Evolutionary conservation across 2,329 filamentous ascomycete species (phyloP), one percentile per base, ranked within the genome.

Genomic region (Pleoardoris graminearum): DNA sequence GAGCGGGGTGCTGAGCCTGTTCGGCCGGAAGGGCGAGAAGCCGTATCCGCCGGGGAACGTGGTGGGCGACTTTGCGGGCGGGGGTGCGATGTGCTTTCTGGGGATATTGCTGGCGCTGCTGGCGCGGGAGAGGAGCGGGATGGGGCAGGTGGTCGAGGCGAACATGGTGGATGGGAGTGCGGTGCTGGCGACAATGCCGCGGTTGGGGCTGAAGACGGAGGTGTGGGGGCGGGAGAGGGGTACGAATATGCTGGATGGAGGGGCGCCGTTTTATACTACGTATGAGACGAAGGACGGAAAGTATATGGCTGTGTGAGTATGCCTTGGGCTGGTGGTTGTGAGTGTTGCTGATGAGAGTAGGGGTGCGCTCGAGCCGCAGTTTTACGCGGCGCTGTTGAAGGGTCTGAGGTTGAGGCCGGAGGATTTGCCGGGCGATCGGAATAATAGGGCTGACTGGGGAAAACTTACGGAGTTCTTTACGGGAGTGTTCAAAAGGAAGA

Each of bases 121-220:
- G 8, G 80, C 85, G 12, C 79, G 91, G 29, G 77, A 80, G 43
- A 76, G 73, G 37, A 85, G 79, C 0, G 90, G 90, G 0, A 56
- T 76, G 2, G 93, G 93, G 0, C 93, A 97, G 75, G 87, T 97
- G 11, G 91, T 97, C 7, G 91, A 97, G 76, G 90, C 90, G 14
- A 97, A 96, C 73, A 97, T 97, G 93, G 93, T 97, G 11, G 93
- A 97, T 75, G 93, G 93, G 7, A 84, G 83, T 19, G 83, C 85
- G 30, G 93, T 93, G 72, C 76, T 97, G 22, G 86, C 87, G 1
- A 88, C 86, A 0, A 93, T 93, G 75, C 87, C 89, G 46, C 80
- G 93, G 29, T 77, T 95, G 55, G 79, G 80, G 23, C 78, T 80
- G 55, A 86, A 87, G 68, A 85, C 79, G 6, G 80, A 82, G 0